Percentiles rank a stretch among this genome's conserved stretches.
Evolutionary conservation across 345 rosid species (phyloP).

Genomic region (Citrus australasica): DNA sequence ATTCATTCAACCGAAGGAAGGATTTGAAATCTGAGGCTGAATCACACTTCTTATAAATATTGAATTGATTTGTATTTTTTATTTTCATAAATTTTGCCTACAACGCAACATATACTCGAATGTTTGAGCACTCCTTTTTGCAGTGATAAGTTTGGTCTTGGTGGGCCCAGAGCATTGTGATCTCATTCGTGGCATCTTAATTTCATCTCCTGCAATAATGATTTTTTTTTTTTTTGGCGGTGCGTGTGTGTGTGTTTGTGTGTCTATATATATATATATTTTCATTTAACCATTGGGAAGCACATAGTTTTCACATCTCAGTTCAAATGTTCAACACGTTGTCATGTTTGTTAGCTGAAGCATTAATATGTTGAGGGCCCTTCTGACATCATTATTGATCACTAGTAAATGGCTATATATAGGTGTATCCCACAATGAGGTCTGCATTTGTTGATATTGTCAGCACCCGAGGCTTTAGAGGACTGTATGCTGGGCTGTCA

Average conservation of each 20-base stretch:
- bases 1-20: not conserved
- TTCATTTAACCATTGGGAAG: not conserved
- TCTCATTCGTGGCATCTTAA: not conserved
- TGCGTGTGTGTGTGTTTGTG: not conserved
- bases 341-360: not conserved
- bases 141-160: not conserved
- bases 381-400: not conserved
- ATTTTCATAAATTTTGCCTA: not conserved
- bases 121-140: not conserved
- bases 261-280: too few relatives aligned
- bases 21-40: not conserved
- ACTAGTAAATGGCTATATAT: conserved; percentile 12
- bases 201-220: not conserved
- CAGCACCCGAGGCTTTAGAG: conserved; percentile 68
- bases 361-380: conserved; percentile 1
- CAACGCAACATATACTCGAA: not conserved
- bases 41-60: not conserved
- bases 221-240: too few relatives aligned
- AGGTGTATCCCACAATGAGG: conserved; percentile 98
- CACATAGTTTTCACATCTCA: not conserved
- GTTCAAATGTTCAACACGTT: not conserved
- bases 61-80: not conserved
- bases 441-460: conserved; percentile 78
- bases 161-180: not conserved
- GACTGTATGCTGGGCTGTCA: conserved; percentile 87